Percentiles rank a stretch among this genome's conserved stretches.
phyloP scores from a whole-genome alignment of 106 monocot genomes.

The Allium sativum region DNA sequence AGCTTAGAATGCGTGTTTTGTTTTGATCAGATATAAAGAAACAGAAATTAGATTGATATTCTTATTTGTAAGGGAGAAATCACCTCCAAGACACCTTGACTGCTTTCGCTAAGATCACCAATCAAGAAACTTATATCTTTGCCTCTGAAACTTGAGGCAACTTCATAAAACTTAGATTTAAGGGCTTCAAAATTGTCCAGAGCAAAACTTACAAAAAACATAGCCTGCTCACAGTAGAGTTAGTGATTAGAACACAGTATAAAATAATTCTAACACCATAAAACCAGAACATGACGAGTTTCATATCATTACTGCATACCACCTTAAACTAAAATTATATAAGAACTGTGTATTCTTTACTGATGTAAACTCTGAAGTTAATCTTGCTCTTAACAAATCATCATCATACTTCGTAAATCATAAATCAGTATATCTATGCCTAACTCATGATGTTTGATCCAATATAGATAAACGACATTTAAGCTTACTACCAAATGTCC shows the following conservation, averaged over 20 bases:
- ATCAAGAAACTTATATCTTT: slow-evolving; percentile 59
- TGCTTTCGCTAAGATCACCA: slow-evolving; percentile 45
- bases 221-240: slow-evolving; percentile 24
- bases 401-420: too few species aligned
- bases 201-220: slow-evolving; percentile 66
- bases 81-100: slow-evolving; percentile 71
- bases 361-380: too few species aligned
- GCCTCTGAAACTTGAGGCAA: slow-evolving; percentile 36
- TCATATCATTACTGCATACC: too few species aligned
- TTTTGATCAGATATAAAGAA: not conserved
- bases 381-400: too few species aligned
- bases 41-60: not conserved
- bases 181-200: slow-evolving; percentile 33
- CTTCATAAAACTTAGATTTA: slow-evolving; percentile 44
- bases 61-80: not conserved
- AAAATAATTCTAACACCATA: not conserved
- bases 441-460: too few species aligned
- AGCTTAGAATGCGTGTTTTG: not conserved
- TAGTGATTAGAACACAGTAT: not conserved
- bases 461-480: too few species aligned
- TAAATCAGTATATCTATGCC: too few species aligned
- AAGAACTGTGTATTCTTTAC: too few species aligned
- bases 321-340: too few species aligned
- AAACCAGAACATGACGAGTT: too few species aligned
- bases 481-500: too few species aligned